Evolutionary conservation across 768 basidiomycete genomes (phyloP).

Genomic region (Amanita thiersii): DNA sequence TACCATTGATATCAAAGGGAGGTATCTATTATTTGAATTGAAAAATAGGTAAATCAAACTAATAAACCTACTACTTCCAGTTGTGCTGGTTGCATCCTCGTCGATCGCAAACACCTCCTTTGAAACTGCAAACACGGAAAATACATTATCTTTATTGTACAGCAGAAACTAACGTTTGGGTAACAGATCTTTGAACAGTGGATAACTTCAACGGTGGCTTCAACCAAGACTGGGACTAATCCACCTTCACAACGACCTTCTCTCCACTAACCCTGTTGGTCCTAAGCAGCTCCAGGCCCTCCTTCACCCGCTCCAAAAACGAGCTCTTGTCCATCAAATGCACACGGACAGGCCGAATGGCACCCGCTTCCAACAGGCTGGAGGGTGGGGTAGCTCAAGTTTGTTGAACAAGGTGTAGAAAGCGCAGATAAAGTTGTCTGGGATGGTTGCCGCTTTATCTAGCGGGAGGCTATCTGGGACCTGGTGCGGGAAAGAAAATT

Average conservation of each 20-base stretch:
- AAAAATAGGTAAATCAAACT: too few relatives aligned
- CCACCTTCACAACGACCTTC: constrained; percentile 37
- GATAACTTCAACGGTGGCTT: too few relatives aligned
- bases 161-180: too few relatives aligned
- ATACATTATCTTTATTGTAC: too few relatives aligned
- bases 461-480: constrained; percentile 5
- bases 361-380: constrained; percentile 23
- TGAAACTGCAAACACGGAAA: too few relatives aligned
- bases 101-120: too few relatives aligned
- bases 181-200: too few relatives aligned
- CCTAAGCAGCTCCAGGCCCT: constrained; percentile 36
- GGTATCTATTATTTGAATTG: too few relatives aligned
- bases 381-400: constrained; percentile 24
- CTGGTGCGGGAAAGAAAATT: background rate
- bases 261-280: constrained; percentile 42
- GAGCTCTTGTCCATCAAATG: constrained; percentile 32
- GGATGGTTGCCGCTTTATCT: constrained; percentile 29
- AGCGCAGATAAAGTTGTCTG: constrained; percentile 33
- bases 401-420: constrained; percentile 29
- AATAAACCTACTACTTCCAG: too few relatives aligned
- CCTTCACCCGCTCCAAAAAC: constrained; percentile 30
- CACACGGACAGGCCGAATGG: constrained; percentile 33
- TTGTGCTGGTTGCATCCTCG: too few relatives aligned
- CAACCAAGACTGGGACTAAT: too few relatives aligned
- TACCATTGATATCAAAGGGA: too few relatives aligned